Evolutionary conservation across 1,139 yeast genomes (phyloP).

Genomic region (Pichia sp.): DNA sequence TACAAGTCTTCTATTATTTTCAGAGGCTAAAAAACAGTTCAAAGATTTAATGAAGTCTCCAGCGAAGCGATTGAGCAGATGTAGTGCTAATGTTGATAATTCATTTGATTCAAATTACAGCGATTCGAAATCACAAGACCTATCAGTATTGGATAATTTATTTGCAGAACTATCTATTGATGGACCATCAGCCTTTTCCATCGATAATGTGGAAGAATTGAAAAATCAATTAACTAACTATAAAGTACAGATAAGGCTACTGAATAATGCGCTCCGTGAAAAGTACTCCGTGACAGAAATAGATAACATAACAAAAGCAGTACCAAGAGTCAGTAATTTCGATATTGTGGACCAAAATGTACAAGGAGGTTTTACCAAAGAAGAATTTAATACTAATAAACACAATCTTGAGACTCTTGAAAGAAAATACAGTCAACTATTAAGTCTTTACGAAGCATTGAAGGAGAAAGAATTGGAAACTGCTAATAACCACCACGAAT

Average conservation of each 20-base stretch:
- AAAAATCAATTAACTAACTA: slow-evolving; percentile 26
- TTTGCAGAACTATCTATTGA: slow-evolving; percentile 7
- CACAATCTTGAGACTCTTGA: too few relatives aligned
- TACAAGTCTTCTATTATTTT: slow-evolving; percentile 1
- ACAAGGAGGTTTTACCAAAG: too few relatives aligned
- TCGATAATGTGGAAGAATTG: slow-evolving; percentile 18
- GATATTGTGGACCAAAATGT: too few relatives aligned
- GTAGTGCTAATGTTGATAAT: slow-evolving; percentile 5
- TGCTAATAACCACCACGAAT: slow-evolving; percentile 22
- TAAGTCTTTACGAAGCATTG: slow-evolving; percentile 14
- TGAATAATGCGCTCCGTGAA: slow-evolving; percentile 23
- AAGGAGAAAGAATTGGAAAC: slow-evolving; percentile 25
- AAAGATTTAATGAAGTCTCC: not conserved
- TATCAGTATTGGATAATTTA: not conserved
- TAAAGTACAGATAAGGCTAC: slow-evolving; percentile 25
- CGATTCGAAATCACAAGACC: not conserved
- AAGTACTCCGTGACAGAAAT: slow-evolving; percentile 5
- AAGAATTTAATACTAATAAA: too few relatives aligned
- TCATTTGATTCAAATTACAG: slow-evolving; percentile 8
- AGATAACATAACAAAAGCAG: slow-evolving; percentile 6
- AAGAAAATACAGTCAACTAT: slow-evolving; percentile 19
- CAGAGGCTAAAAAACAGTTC: not conserved
- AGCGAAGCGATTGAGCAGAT: slow-evolving; percentile 11
- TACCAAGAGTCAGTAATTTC: too few relatives aligned
- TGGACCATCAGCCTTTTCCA: not conserved